Conservation (phyloP, 2,329 filamentous ascomycete species). For the Xylaria sp. region DNA sequence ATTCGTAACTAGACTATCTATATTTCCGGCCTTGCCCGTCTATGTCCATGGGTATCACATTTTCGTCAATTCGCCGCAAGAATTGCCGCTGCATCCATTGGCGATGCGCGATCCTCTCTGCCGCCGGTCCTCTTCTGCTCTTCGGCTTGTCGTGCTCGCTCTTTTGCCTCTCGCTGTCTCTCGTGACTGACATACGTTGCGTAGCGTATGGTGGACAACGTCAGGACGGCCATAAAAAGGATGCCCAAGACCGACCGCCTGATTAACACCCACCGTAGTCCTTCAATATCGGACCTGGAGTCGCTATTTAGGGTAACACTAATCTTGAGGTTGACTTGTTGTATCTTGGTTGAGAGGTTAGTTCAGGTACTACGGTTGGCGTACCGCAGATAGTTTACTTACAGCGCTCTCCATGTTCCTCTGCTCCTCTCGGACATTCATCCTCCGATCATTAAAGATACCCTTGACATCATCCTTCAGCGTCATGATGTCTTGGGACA, state of each 20-base stretch:
- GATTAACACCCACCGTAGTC: slow-evolving; percentile 85
- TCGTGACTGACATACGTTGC: slow-evolving; percentile 65
- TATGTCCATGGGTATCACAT: slow-evolving; percentile 46
- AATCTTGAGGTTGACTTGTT: slow-evolving; percentile 97
- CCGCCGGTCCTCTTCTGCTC: slow-evolving; percentile 56
- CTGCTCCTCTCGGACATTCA: slow-evolving; percentile 90
- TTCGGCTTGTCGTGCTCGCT: slow-evolving; percentile 57
- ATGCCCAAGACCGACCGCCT: slow-evolving; percentile 72
- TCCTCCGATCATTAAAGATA: slow-evolving; percentile 95
- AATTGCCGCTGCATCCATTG: slow-evolving; percentile 66
- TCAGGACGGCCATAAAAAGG: slow-evolving; percentile 71
- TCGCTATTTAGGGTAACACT: slow-evolving; percentile 90
- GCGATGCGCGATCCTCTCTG: slow-evolving; percentile 57
- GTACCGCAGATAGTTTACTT: slow-evolving; percentile 48
- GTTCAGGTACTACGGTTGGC: neutral
- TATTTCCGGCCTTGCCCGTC: slow-evolving; percentile 32
- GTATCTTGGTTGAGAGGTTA: slow-evolving; percentile 65
- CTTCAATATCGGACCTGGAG: slow-evolving; percentile 90
- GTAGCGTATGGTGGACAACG: slow-evolving; percentile 68
- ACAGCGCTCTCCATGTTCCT: slow-evolving; percentile 83
- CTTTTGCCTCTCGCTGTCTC: slow-evolving; percentile 58
- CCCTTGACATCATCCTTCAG: slow-evolving; percentile 93
- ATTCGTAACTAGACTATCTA: slow-evolving; percentile 20
- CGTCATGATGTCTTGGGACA: slow-evolving; percentile 83
- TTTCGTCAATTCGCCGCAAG: slow-evolving; percentile 62